Conservation (phyloP, 495 filamentous ascomycete genomes). For the Penicillium coffeae region DNA sequence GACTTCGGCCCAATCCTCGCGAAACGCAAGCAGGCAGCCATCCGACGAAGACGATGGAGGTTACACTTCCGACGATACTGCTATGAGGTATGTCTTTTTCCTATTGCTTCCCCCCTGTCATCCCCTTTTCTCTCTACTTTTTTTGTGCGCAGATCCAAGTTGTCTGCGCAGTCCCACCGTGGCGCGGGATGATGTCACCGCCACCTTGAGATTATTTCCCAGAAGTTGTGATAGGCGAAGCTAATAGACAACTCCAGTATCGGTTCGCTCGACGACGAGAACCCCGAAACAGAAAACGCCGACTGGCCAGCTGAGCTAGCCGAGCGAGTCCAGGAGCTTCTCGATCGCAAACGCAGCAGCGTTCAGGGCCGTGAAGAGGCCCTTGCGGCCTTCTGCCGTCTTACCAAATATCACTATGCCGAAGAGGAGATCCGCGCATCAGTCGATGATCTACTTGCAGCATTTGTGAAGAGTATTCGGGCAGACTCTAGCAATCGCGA, state of each 20-base stretch:
- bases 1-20: slow-evolving; percentile 58
- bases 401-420: slow-evolving; percentile 71
- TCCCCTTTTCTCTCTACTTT: slow-evolving; percentile 8
- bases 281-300: slow-evolving; percentile 51
- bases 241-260: slow-evolving; percentile 19
- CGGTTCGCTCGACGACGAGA: slow-evolving; percentile 58
- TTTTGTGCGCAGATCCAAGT: slow-evolving; percentile 16
- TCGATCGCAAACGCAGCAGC: slow-evolving; percentile 82
- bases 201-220: slow-evolving; percentile 3
- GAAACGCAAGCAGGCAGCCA: slow-evolving; percentile 49
- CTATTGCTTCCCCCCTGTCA: slow-evolving; percentile 7
- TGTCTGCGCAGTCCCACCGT: slow-evolving; percentile 22
- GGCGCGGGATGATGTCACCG: slow-evolving; percentile 39
- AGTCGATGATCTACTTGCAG: slow-evolving; percentile 61
- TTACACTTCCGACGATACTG: slow-evolving; percentile 64
- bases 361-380: slow-evolving; percentile 74
- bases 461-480: slow-evolving; percentile 71
- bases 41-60: slow-evolving; percentile 77
- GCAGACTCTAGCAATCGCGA: slow-evolving; percentile 69
- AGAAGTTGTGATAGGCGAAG: background rate
- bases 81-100: slow-evolving; percentile 52
- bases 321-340: slow-evolving; percentile 73
- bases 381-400: slow-evolving; percentile 63
- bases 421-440: slow-evolving; percentile 60
- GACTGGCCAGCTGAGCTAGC: slow-evolving; percentile 65